phyloP scores from a whole-genome alignment of 345 rosid genomes.

The Jatropha curcas region DNA sequence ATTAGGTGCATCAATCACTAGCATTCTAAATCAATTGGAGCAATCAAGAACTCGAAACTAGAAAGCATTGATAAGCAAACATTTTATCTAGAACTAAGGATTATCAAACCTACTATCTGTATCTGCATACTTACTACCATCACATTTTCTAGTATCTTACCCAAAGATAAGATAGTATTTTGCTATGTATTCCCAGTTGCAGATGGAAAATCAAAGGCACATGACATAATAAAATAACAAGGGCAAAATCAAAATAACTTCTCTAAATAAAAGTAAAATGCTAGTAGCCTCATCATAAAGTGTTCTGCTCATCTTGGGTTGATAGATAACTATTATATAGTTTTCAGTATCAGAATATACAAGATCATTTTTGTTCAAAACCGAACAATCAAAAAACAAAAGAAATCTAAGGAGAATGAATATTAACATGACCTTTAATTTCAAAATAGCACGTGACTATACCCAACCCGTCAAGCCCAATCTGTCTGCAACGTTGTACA shows the following conservation, averaged over 20 bases:
- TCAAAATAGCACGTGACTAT: conserved; percentile 21
- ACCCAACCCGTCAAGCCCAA: conserved; percentile 83
- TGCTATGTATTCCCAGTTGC: neutral
- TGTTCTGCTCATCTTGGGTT: neutral
- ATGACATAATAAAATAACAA: neutral
- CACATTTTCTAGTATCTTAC: neutral
- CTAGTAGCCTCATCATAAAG: neutral
- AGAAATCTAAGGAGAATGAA: neutral
- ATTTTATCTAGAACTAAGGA: neutral
- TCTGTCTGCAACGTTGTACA: conserved; percentile 89
- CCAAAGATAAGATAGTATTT: no score
- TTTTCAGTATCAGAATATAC: conserved; percentile 2
- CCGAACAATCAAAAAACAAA: neutral
- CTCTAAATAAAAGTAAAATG: neutral
- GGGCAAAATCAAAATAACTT: neutral
- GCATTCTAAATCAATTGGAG: neutral
- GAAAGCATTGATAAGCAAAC: neutral
- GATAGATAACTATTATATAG: no score
- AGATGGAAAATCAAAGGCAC: neutral
- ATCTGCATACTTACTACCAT: neutral
- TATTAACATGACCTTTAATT: neutral
- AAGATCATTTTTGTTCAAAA: conserved; percentile 3
- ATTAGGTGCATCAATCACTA: neutral
- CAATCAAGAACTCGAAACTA: neutral
- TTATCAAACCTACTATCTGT: neutral